Conservation (phyloP, 208 protist species). For the Trypanosomatidae sp. region DNA sequence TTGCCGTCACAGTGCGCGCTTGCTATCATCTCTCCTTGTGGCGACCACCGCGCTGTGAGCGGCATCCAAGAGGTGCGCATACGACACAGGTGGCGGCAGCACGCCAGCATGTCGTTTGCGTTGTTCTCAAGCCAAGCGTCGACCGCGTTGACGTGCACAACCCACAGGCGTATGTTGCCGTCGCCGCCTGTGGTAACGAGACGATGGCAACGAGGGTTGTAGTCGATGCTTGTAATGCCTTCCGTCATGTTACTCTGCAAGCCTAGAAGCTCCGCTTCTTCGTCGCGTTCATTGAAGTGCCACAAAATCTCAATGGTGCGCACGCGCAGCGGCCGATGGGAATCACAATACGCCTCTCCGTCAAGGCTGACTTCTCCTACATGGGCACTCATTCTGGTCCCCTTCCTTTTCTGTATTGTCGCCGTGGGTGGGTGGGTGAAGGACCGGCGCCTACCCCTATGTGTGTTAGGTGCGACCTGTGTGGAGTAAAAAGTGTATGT, state of each 20-base stretch:
- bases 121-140: constrained; percentile 63
- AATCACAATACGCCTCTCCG: not conserved
- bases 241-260: constrained; percentile 69
- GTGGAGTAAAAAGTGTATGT: not conserved
- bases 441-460: not conserved
- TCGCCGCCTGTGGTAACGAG: constrained; percentile 85
- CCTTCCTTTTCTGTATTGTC: not conserved
- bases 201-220: constrained; percentile 46
- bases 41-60: constrained; percentile 82
- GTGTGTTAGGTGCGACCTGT: not conserved
- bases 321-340: constrained; percentile 42
- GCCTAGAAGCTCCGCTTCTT: constrained; percentile 75
- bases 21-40: constrained; percentile 75
- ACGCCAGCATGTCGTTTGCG: constrained; percentile 64
- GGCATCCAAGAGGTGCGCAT: constrained; percentile 80
- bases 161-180: constrained; percentile 72
- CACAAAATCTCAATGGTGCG: constrained; percentile 86
- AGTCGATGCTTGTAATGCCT: constrained; percentile 84
- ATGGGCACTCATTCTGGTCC: not conserved
- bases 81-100: constrained; percentile 54
- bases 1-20: constrained; percentile 85
- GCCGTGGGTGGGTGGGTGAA: too few relatives aligned
- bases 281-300: constrained; percentile 78
- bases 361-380: not conserved
- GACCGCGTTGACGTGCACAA: constrained; percentile 42